phyloP scores from a whole-genome alignment of 2,329 filamentous ascomycete genomes.

The Phaeosphaeriaceae sp. region DNA sequence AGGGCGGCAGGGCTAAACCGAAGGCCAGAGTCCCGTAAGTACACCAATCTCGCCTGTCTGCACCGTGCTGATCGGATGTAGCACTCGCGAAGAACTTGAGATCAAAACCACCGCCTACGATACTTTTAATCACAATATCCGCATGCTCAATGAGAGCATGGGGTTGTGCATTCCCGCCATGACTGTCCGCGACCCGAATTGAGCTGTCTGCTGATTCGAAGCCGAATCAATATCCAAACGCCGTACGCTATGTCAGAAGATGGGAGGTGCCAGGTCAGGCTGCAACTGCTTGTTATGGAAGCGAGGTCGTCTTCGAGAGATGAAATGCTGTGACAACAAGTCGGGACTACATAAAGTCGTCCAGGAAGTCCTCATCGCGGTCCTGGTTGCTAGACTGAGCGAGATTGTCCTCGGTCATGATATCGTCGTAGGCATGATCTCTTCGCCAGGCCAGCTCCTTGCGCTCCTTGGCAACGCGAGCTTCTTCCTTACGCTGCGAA shows the following conservation, averaged over 20 bases:
- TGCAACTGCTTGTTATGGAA: background rate
- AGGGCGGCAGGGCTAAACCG: conserved; percentile 37
- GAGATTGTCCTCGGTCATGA: conserved; percentile 85
- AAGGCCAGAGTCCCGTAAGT: conserved; percentile 29
- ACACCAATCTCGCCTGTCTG: background rate
- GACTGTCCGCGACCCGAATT: conserved; percentile 38
- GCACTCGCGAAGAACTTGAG: conserved; percentile 34
- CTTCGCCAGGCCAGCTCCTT: conserved; percentile 92
- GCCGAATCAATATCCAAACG: conserved; percentile 12
- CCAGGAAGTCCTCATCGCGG: conserved; percentile 76
- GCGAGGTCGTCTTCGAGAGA: background rate
- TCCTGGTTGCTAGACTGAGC: conserved; percentile 84
- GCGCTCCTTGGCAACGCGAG: conserved; percentile 75
- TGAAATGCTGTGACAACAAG: background rate
- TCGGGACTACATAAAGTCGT: conserved; percentile 71
- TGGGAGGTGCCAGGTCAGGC: background rate
- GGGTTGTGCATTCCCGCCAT: conserved; percentile 61
- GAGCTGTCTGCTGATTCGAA: conserved; percentile 3
- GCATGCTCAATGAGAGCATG: conserved; percentile 78
- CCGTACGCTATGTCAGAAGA: conserved; percentile 7
- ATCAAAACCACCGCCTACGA: conserved; percentile 55
- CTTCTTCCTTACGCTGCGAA: conserved; percentile 76
- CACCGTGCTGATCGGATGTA: conserved; percentile 13
- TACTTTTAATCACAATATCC: conserved; percentile 73
- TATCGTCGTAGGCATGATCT: conserved; percentile 96